Evolutionary conservation across 2,329 filamentous ascomycete genomes (phyloP).

Genomic region (Fusarium sp.): DNA sequence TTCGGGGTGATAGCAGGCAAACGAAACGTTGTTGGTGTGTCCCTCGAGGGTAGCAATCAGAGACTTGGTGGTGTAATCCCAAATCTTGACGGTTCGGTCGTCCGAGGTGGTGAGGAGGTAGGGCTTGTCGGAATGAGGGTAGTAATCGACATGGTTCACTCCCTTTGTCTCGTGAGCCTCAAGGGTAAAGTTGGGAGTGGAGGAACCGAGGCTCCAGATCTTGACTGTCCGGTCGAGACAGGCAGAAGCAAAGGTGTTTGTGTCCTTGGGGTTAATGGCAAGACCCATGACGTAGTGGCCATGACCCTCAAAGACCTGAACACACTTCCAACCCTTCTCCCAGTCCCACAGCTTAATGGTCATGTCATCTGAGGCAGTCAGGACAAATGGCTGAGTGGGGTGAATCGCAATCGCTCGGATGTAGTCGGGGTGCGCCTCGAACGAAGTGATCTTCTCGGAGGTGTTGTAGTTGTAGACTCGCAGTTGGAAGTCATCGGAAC

Average conservation of each 20-base stretch:
- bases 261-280: slow-evolving; percentile 97
- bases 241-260: slow-evolving; percentile 90
- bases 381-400: slow-evolving; percentile 92
- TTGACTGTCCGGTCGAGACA: slow-evolving; percentile 97
- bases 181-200: slow-evolving; percentile 95
- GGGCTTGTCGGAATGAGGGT: slow-evolving; percentile 78
- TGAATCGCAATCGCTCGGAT: slow-evolving; percentile 97
- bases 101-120: slow-evolving; percentile 98
- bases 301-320: slow-evolving; percentile 96
- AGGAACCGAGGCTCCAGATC: slow-evolving; percentile 95
- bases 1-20: slow-evolving; percentile 97
- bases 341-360: slow-evolving; percentile 99
- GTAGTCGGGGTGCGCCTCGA: slow-evolving; percentile 98
- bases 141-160: slow-evolving; percentile 97
- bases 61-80: slow-evolving; percentile 99
- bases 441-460: slow-evolving; percentile 96
- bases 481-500: slow-evolving; percentile 89
- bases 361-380: slow-evolving; percentile 98
- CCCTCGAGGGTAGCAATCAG: slow-evolving; percentile 96
- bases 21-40: slow-evolving; percentile 97
- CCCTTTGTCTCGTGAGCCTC: slow-evolving; percentile 98
- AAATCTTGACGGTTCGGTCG: slow-evolving; percentile 96
- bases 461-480: slow-evolving; percentile 99
- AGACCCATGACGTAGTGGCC: slow-evolving; percentile 97
- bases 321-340: slow-evolving; percentile 98